Conservation (phyloP, 2,329 filamentous ascomycete genomes). For the Xylariaceae sp. region DNA sequence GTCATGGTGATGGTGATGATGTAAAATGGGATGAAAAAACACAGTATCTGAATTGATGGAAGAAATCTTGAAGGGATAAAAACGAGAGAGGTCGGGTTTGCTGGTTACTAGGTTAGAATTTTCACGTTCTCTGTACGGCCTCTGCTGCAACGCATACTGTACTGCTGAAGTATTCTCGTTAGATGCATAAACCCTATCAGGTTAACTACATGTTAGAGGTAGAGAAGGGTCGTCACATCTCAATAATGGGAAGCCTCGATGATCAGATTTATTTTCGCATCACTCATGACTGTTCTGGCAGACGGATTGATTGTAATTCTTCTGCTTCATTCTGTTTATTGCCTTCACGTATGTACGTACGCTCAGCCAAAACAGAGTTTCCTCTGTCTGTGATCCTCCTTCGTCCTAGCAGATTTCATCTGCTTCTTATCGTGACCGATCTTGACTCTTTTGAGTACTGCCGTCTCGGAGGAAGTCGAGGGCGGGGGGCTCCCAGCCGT, state of each 20-base stretch:
- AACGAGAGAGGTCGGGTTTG: too few species aligned
- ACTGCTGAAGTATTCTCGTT: too few species aligned
- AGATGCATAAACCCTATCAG: not conserved
- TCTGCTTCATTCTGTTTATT: not conserved
- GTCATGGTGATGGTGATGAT: too few species aligned
- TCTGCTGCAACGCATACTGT: too few species aligned
- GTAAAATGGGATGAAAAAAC: too few species aligned
- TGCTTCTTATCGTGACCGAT: constrained; percentile 23
- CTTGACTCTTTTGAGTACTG: constrained; percentile 35
- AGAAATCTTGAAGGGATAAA: too few species aligned
- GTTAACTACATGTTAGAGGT: too few species aligned
- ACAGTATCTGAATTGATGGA: too few species aligned
- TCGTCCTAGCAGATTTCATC: constrained; percentile 6
- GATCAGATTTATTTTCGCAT: not conserved
- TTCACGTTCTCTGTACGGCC: too few species aligned
- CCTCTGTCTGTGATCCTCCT: constrained; percentile 26
- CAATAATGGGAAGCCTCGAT: not conserved
- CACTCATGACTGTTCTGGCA: not conserved
- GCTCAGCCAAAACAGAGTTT: constrained; percentile 46
- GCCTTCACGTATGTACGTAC: not conserved
- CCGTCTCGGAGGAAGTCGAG: constrained; percentile 25
- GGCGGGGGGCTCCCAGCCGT: constrained; percentile 17
- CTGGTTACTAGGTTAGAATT: too few species aligned
- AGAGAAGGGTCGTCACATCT: not conserved
- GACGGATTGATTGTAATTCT: not conserved